phyloP scores from a whole-genome alignment of 116 monocot genomes.

The Phalaenopsis hybrid region DNA sequence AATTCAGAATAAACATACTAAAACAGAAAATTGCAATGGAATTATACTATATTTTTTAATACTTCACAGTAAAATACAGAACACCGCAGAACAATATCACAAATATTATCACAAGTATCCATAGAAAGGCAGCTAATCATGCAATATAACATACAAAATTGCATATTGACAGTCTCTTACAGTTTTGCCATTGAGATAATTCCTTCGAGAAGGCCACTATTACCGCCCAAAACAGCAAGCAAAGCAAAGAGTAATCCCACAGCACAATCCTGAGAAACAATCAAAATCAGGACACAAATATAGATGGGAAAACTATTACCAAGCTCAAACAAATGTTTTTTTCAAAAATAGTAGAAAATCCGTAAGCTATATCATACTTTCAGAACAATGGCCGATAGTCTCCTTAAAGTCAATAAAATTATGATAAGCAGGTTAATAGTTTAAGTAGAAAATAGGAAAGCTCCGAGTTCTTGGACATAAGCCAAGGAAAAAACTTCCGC shows the following conservation, averaged over 20 bases:
- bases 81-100: not conserved
- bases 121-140: not conserved
- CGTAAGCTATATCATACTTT: not conserved
- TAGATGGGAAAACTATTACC: not conserved
- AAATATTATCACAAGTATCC: not conserved
- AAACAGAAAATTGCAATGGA: not conserved
- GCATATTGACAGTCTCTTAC: slow-evolving; percentile 28
- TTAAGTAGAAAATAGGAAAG: not conserved
- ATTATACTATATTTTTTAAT: not conserved
- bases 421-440: not conserved
- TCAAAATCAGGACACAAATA: not conserved
- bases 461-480: not conserved
- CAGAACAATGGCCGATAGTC: not conserved
- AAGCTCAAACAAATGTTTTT: not conserved
- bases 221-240: slow-evolving; percentile 75
- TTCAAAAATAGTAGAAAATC: not conserved
- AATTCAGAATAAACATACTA: not conserved
- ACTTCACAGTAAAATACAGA: not conserved
- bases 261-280: slow-evolving; percentile 79
- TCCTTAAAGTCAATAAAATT: not conserved
- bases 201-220: slow-evolving; percentile 56
- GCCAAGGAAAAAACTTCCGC: not conserved
- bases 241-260: slow-evolving; percentile 88
- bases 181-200: slow-evolving; percentile 77
- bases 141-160: not conserved